Evolutionary conservation across 2,329 filamentous ascomycete genomes (phyloP), one percentile per base, ranked within the genome.

Genomic region (Metarhizium anisopliae): DNA sequence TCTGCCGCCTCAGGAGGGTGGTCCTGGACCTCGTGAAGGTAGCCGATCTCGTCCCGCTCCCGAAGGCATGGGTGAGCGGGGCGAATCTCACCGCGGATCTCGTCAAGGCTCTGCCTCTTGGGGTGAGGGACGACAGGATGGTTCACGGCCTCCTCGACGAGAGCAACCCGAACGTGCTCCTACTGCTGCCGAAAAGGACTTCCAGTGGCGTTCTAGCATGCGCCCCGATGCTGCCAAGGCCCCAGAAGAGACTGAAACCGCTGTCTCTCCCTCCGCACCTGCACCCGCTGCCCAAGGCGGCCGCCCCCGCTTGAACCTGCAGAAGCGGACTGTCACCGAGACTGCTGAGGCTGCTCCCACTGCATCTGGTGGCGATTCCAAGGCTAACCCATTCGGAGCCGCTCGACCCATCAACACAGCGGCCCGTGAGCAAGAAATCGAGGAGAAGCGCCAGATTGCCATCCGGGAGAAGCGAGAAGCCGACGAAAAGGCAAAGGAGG

Each of bases 321-420:
- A 85, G 61, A 97, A 97, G 81, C 85, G 94, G 63, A 96, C 92
- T 4, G 89, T 96, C 13, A 86, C 92, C 0, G 92, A 95, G 65
- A 79, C 77, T 3, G 67, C 76, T 4, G 81, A 82, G 59, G 66
- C 73, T 10, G 61, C 74, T 38, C 74, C 80, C 3, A 69, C 84
- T 29, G 77, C 84, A 10, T 65, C 72, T n/a, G 64, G 75, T 18
- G 68, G 74, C 35, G 87, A 94, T 65, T 77, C 89, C 47, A 97
- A 96, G 77, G 82, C 91, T 30, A 97, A 87, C 71, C 91, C 91
- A 45, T 99, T 99, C 69, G 94, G 94, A 65, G 92, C 89, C 59
- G 94, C 94, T 56, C 86, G 88, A 59, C 94, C 94, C 55, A 96
- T 97, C 64, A 92, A 99, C 73, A 97, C 93, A 50, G 89, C 90